Percentiles rank a stretch among this genome's conserved stretches.
Evolutionary conservation across 1,284 basidiomycete species (phyloP).

Genomic region (Moesziomyces aphidis): DNA sequence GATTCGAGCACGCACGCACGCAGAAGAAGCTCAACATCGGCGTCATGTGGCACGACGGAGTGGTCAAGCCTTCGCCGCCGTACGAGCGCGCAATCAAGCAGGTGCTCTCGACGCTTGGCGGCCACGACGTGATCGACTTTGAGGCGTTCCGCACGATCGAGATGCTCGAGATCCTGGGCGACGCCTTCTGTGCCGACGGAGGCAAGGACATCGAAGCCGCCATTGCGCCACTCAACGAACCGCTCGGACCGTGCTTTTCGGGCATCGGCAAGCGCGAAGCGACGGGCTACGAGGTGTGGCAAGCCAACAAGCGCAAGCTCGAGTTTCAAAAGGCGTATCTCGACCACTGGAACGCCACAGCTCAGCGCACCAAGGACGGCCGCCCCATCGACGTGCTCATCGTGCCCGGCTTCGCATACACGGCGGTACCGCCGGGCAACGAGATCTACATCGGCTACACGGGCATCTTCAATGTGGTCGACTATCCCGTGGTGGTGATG

Average conservation of each 20-base stretch:
- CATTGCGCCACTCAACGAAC: conserved; percentile 57
- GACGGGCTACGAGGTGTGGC: conserved; percentile 74
- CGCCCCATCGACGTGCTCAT: conserved; percentile 76
- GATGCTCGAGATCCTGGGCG: conserved; percentile 61
- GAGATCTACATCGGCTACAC: conserved; percentile 67
- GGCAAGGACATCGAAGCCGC: conserved; percentile 54
- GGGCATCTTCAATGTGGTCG: conserved; percentile 75
- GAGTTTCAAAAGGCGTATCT: conserved; percentile 72
- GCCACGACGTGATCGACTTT: conserved; percentile 56
- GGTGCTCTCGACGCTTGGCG: conserved; percentile 56
- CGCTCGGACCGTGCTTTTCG: conserved; percentile 30
- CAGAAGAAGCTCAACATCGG: conserved; percentile 57
- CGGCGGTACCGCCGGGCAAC: conserved; percentile 73
- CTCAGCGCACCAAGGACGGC: conserved; percentile 71
- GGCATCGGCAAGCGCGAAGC: conserved; percentile 21
- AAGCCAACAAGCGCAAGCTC: conserved; percentile 68
- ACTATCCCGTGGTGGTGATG: conserved; percentile 77
- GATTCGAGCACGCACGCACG: conserved; percentile 70
- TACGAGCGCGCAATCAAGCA: conserved; percentile 66
- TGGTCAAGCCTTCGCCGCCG: conserved; percentile 67
- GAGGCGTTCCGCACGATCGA: conserved; percentile 44
- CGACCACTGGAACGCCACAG: conserved; percentile 73
- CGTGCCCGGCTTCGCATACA: conserved; percentile 72
- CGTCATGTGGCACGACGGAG: conserved; percentile 69
- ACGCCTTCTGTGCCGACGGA: conserved; percentile 53